Evolutionary conservation across 192 early-diverging fungal species (phyloP), one percentile per base, ranked within the genome.

Genomic region (Gryganskiella cystojenkinii): DNA sequence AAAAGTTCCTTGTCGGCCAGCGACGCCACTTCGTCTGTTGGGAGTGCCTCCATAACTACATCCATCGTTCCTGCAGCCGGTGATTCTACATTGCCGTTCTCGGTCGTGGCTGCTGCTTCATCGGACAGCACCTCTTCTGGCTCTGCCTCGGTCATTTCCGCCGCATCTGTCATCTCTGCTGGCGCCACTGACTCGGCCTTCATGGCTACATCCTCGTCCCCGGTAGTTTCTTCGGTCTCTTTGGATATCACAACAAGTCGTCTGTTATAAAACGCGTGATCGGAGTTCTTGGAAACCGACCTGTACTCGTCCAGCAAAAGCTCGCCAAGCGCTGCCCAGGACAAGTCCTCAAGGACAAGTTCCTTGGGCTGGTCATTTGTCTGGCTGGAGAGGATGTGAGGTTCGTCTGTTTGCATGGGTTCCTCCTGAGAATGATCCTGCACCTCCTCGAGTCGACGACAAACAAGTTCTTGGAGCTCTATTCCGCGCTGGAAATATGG

Each of bases 401-500:
- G 22, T 9, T 43, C 34, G 0, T 52, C 15, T 6, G 20, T 13
- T 22, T 11, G 22, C 3, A 4, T 25, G 20, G 25, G 30, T 3
- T 46, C 53, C 27, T 46, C n/a, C 14, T 43, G 35, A 37, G 2
- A 10, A 2, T 13, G 3, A 13, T 13, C 22, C 14, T n/a, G 22
- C 0, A 22, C 9, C 4, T 47, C 55, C 55, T 51, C 44, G 3
- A 55, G 28, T 33, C 56, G 17, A 27, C 14, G 44, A 27, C 61
- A 37, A 20, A 78, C 68, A 34, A 64, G 33, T 61, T 61, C 37
- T 28, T 49, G 31, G 5, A 83, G 43, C n/a, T 67, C 55, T 14
- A 56, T 27, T 10, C 82, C 82, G 14, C 71, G 61, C 1, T 70
- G 42, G 61, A 72, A 84, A 17, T 81, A 49, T 3, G 70, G 68